Evolutionary conservation across 1,284 basidiomycete species (phyloP).

Genomic region (Amylostereum areolatum): DNA sequence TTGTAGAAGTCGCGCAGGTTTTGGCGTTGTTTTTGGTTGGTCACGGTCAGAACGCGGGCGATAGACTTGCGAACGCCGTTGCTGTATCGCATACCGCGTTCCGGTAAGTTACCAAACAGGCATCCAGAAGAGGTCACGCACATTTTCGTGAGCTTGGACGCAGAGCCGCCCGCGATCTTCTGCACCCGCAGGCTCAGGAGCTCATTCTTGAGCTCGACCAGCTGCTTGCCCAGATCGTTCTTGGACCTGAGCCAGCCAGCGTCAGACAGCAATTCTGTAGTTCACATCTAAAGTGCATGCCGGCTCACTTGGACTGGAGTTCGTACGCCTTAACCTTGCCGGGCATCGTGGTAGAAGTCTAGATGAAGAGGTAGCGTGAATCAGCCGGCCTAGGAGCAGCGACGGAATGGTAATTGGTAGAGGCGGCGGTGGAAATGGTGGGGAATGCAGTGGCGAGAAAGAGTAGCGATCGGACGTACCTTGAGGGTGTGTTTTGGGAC

Average conservation of each 20-base stretch:
- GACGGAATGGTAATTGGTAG: no score
- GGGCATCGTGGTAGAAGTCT: constrained; percentile 52
- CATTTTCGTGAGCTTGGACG: constrained; percentile 98
- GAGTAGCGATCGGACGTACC: no score
- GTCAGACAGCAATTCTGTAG: neutral
- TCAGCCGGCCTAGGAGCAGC: no score
- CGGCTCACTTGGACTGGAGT: constrained; percentile 90
- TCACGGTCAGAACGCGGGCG: constrained; percentile 96
- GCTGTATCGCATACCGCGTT: constrained; percentile 38
- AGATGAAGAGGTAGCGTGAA: no score
- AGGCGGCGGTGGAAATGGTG: no score
- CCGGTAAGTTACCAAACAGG: constrained; percentile 1
- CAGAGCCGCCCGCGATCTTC: constrained; percentile 96
- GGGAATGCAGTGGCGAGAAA: no score
- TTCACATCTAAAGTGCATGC: neutral
- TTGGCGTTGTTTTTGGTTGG: constrained; percentile 97
- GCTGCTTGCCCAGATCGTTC: constrained; percentile 95
- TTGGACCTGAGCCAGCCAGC: constrained; percentile 66
- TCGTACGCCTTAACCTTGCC: constrained; percentile 96
- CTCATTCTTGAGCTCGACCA: constrained; percentile 94
- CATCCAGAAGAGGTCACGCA: constrained; percentile 37
- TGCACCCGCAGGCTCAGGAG: constrained; percentile 91
- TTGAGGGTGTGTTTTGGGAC: no score
- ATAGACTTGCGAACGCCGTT: constrained; percentile 98
- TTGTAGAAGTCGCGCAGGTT: constrained; percentile 99